Evolutionary conservation across 805 yeast genomes (phyloP).

Genomic region (Candida krabiensis): DNA sequence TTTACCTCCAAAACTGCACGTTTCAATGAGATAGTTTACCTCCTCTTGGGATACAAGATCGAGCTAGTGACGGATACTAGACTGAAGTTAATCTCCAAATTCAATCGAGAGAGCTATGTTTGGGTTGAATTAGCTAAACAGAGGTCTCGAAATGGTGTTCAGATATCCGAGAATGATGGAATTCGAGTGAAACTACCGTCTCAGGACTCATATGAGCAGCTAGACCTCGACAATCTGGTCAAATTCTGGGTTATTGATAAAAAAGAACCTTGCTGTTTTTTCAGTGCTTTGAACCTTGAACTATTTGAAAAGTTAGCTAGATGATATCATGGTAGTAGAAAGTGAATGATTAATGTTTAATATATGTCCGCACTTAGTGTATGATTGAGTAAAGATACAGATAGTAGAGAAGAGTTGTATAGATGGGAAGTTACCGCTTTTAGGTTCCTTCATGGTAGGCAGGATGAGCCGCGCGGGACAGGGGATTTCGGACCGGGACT

Average conservation of each 20-base stretch:
- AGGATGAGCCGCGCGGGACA: not conserved
- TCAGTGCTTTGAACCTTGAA: slow-evolving; percentile 71
- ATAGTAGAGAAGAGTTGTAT: not conserved
- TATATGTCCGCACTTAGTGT: too few relatives aligned
- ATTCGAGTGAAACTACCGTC: slow-evolving; percentile 22
- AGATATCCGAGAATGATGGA: slow-evolving; percentile 9
- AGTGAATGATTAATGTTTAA: too few relatives aligned
- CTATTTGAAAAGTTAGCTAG: slow-evolving; percentile 45
- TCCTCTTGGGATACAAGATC: slow-evolving; percentile 69
- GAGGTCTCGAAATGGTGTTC: slow-evolving; percentile 6
- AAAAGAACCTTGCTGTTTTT: slow-evolving; percentile 72
- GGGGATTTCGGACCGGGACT: not conserved
- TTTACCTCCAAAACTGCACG: slow-evolving; percentile 69
- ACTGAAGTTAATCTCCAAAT: slow-evolving; percentile 44
- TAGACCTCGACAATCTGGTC: slow-evolving; percentile 56
- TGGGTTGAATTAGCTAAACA: slow-evolving; percentile 19
- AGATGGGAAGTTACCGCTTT: not conserved
- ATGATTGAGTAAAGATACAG: not conserved
- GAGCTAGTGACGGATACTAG: slow-evolving; percentile 62
- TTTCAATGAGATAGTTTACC: slow-evolving; percentile 63
- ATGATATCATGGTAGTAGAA: too few relatives aligned
- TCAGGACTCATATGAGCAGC: slow-evolving; percentile 51
- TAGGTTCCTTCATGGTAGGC: not conserved
- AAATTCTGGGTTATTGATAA: slow-evolving; percentile 67
- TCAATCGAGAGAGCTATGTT: slow-evolving; percentile 23